A percentile compares a stretch with the other conserved stretches of the same genome.
Conservation (phyloP, 139 green algal species). For the Micractinium sp. region DNA sequence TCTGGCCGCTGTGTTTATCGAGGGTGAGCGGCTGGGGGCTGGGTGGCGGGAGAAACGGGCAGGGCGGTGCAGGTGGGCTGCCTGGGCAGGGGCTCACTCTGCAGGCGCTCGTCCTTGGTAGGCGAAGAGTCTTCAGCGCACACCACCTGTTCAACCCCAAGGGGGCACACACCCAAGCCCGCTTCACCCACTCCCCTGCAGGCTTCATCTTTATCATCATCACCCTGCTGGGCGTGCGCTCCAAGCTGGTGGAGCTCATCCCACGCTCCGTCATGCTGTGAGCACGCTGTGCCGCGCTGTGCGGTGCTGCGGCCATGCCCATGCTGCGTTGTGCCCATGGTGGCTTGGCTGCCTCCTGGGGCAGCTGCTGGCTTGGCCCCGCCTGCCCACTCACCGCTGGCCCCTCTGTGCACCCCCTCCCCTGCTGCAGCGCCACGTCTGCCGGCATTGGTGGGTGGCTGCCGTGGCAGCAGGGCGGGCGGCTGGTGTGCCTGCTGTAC, state of each 20-base stretch:
- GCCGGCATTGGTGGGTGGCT: conserved; percentile 63
- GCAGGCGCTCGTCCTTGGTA: too few relatives aligned
- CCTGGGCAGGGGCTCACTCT: too few relatives aligned
- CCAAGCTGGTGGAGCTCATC: conserved; percentile 64
- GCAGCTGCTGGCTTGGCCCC: too few relatives aligned
- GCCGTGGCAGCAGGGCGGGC: too few relatives aligned
- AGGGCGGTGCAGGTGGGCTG: too few relatives aligned
- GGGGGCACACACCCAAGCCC: too few relatives aligned
- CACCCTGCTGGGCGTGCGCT: conserved; percentile 64
- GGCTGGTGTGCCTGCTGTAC: neutral
- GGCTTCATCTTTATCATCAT: conserved; percentile 71
- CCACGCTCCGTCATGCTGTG: conserved; percentile 71
- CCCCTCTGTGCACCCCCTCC: neutral
- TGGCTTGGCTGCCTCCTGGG: too few relatives aligned
- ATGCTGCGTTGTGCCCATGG: too few relatives aligned
- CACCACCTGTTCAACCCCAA: too few relatives aligned
- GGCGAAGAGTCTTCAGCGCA: too few relatives aligned
- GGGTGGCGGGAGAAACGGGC: too few relatives aligned
- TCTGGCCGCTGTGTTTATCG: conserved; percentile 66
- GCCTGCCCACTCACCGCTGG: neutral
- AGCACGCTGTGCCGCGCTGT: neutral
- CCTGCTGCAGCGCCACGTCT: conserved; percentile 48
- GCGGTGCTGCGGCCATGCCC: too few relatives aligned
- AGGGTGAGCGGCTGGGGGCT: conserved; percentile 43
- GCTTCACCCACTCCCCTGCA: neutral